A percentile compares a stretch with the other conserved stretches of the same genome.
These are phyloP conservation scores for Ensete glaucum DNA, from an alignment of 176 grass and related monocot species.

Conservation along the genomic window DNA sequence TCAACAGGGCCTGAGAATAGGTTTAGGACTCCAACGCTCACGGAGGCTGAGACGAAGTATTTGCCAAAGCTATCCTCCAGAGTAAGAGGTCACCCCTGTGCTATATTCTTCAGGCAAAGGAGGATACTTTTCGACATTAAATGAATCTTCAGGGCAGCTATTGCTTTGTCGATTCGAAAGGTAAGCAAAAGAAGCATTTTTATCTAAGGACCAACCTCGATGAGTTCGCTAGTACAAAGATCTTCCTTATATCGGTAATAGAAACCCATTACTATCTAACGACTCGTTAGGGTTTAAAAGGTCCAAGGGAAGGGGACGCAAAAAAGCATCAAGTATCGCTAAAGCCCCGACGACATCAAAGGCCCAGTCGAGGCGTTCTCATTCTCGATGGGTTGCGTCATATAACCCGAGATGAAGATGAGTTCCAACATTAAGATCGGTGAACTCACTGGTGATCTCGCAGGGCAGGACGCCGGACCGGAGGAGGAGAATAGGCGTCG, in stretches of 20 bases:
- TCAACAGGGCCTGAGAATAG: too few relatives aligned
- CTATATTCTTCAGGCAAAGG: too few relatives aligned
- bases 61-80: too few relatives aligned
- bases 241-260: neutral
- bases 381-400: neutral
- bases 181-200: neutral
- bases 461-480: conserved; percentile 31
- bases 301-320: too few relatives aligned
- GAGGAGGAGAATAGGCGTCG: conserved; percentile 7
- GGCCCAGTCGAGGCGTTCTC: neutral
- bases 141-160: neutral
- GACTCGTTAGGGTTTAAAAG: too few relatives aligned
- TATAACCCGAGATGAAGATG: neutral
- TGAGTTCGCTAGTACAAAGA: neutral
- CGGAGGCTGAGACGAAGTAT: too few relatives aligned
- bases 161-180: neutral
- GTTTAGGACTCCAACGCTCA: too few relatives aligned
- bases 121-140: too few relatives aligned
- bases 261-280: neutral
- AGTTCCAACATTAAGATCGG: conserved; percentile 5
- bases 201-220: neutral
- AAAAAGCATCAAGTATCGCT: too few relatives aligned
- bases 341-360: too few relatives aligned
- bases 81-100: too few relatives aligned
- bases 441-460: conserved; percentile 44